phyloP scores from a whole-genome alignment of 805 yeast species.

The Candida morakotiae region DNA sequence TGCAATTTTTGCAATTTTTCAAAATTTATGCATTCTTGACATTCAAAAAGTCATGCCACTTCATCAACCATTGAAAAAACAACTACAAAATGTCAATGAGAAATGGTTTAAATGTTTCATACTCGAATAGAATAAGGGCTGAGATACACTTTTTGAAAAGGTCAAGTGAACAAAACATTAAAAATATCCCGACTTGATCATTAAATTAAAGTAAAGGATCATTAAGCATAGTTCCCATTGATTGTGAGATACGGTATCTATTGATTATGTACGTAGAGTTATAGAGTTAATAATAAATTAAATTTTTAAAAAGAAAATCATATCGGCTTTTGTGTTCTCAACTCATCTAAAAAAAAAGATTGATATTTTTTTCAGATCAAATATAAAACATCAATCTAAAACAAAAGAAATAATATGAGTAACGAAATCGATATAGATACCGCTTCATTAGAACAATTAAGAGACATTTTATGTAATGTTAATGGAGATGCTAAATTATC shows the following conservation, averaged over 20 bases:
- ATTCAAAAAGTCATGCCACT: too few relatives aligned
- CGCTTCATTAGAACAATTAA: constrained; percentile 56
- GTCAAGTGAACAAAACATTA: constrained; percentile 5
- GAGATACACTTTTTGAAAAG: constrained; percentile 7
- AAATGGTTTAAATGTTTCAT: too few relatives aligned
- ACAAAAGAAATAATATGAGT: not conserved
- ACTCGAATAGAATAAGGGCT: constrained; percentile 5
- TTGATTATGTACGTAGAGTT: constrained; percentile 1
- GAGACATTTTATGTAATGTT: constrained; percentile 66
- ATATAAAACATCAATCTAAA: not conserved
- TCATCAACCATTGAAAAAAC: too few relatives aligned
- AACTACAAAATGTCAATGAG: too few relatives aligned
- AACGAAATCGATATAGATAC: constrained; percentile 33
- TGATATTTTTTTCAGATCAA: not conserved
- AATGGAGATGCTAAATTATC: constrained; percentile 73
- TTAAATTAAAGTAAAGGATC: constrained; percentile 6
- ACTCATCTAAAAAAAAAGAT: constrained; percentile 1
- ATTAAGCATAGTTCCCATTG: constrained; percentile 3
- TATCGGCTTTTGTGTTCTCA: constrained; percentile 3
- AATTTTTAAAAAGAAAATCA: too few relatives aligned
- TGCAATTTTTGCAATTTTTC: too few relatives aligned
- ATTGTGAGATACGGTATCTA: constrained; percentile 1
- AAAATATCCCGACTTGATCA: not conserved
- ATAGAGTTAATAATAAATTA: not conserved
- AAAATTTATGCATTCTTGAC: too few relatives aligned